phyloP scores from a whole-genome alignment of 2,329 filamentous ascomycete species.

The Aspergillus cejpii region DNA sequence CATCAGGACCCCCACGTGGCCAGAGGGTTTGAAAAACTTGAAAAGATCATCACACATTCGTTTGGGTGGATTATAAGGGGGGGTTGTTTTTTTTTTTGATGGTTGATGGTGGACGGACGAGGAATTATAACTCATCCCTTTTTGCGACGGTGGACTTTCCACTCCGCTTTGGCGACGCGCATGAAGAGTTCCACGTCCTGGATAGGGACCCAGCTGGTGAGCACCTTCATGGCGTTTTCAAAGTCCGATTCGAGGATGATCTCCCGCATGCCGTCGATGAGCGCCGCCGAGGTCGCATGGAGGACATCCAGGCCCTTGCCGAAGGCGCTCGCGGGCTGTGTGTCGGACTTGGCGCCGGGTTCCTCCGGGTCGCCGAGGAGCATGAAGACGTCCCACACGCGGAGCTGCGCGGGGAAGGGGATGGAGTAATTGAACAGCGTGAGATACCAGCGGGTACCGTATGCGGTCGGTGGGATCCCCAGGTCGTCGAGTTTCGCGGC shows the following conservation, averaged over 20 bases:
- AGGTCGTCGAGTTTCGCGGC: slow-evolving; percentile 69
- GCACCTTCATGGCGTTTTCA: slow-evolving; percentile 94
- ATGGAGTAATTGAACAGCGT: slow-evolving; percentile 97
- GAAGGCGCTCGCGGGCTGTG: slow-evolving; percentile 36
- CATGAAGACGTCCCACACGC: slow-evolving; percentile 98
- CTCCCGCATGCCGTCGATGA: slow-evolving; percentile 84
- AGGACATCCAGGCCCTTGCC: slow-evolving; percentile 72
- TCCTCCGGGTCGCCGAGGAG: slow-evolving; percentile 71
- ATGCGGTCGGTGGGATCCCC: slow-evolving; percentile 78
- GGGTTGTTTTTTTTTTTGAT: no score
- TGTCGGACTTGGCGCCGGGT: slow-evolving; percentile 17
- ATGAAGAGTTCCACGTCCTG: slow-evolving; percentile 91
- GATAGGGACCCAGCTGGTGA: slow-evolving; percentile 90
- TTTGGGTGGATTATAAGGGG: no score
- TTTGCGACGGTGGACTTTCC: slow-evolving; percentile 59
- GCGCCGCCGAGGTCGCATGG: slow-evolving; percentile 80
- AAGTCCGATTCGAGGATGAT: slow-evolving; percentile 90
- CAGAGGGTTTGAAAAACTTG: no score
- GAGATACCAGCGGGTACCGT: slow-evolving; percentile 93
- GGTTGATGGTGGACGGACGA: neutral
- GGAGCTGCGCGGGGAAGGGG: slow-evolving; percentile 85
- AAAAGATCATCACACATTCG: no score
- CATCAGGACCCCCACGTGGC: neutral
- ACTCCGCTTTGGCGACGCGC: slow-evolving; percentile 81
- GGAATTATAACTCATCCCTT: slow-evolving; percentile 16